Evolutionary conservation across 2,329 filamentous ascomycete species (phyloP).

Genomic region (Epichloe elymi): DNA sequence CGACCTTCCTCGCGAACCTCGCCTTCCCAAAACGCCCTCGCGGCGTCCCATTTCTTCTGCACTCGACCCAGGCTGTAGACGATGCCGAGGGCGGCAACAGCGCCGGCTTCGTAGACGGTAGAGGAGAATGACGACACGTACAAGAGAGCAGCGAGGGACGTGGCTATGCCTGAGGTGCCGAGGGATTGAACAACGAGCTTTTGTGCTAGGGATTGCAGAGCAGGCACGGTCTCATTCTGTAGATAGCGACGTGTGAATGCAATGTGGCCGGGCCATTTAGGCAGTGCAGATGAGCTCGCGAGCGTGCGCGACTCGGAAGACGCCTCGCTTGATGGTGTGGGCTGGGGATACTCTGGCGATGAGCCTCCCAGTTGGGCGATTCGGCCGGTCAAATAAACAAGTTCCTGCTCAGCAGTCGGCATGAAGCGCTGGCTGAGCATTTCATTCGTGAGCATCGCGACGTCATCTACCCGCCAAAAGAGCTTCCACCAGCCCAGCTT

Average conservation of each 20-base stretch:
- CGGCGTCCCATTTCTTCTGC: constrained; percentile 50
- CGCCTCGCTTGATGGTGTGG: constrained; percentile 12
- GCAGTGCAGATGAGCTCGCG: constrained; percentile 12
- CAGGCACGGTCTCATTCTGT: constrained; percentile 51
- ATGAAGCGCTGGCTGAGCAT: constrained; percentile 69
- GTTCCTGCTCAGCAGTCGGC: constrained; percentile 60
- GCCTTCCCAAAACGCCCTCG: constrained; percentile 48
- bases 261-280: constrained; percentile 64
- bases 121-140: constrained; percentile 43
- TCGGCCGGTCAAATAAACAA: constrained; percentile 72
- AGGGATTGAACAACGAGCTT: constrained; percentile 62
- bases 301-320: constrained; percentile 10
- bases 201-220: constrained; percentile 60
- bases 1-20: constrained; percentile 55
- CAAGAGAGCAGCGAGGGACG: constrained; percentile 39
- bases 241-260: constrained; percentile 55
- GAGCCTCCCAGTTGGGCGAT: constrained; percentile 39
- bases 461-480: constrained; percentile 89
- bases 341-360: constrained; percentile 22
- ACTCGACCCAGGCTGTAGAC: constrained; percentile 45
- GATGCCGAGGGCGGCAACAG: constrained; percentile 46
- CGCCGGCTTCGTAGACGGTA: constrained; percentile 46
- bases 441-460: constrained; percentile 68
- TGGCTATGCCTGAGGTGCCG: constrained; percentile 53
- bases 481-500: constrained; percentile 88